Conservation (phyloP, 2,329 filamentous ascomycete species). For the Trichophaea hybrida region DNA sequence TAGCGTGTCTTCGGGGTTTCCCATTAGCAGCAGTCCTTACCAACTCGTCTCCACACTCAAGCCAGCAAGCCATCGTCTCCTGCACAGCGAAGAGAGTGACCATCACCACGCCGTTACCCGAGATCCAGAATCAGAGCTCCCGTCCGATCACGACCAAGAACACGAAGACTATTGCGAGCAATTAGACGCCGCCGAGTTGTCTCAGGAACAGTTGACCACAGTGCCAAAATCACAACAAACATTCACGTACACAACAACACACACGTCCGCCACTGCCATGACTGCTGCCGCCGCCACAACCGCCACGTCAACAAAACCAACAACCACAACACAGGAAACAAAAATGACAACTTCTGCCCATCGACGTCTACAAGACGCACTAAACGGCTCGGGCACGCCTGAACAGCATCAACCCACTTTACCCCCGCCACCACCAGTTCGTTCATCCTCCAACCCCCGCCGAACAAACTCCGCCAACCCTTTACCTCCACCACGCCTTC, state of each 20-base stretch:
- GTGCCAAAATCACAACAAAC: background rate
- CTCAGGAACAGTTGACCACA: background rate
- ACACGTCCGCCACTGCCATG: background rate
- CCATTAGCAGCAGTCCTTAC: background rate
- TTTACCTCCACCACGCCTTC: slow-evolving; percentile 16
- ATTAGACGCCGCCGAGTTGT: background rate
- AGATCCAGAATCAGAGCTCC: background rate
- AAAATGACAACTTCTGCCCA: slow-evolving; percentile 18
- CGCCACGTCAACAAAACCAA: background rate
- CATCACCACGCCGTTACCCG: background rate
- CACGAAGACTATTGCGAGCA: slow-evolving; percentile 12
- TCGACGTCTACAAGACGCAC: slow-evolving; percentile 20
- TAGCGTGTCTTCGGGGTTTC: slow-evolving; percentile 1
- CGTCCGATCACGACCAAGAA: background rate
- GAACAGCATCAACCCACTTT: background rate
- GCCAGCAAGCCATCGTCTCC: background rate
- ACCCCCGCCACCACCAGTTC: slow-evolving; percentile 7
- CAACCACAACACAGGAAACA: background rate
- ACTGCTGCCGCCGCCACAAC: background rate
- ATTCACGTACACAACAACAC: background rate
- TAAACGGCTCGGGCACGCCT: slow-evolving; percentile 9
- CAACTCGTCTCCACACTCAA: background rate
- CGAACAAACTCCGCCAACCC: slow-evolving; percentile 17
- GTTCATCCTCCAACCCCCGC: slow-evolving; percentile 13
- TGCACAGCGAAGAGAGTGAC: background rate